phyloP scores from a whole-genome alignment of 768 basidiomycete genomes.

The Termitomyces sp. region DNA sequence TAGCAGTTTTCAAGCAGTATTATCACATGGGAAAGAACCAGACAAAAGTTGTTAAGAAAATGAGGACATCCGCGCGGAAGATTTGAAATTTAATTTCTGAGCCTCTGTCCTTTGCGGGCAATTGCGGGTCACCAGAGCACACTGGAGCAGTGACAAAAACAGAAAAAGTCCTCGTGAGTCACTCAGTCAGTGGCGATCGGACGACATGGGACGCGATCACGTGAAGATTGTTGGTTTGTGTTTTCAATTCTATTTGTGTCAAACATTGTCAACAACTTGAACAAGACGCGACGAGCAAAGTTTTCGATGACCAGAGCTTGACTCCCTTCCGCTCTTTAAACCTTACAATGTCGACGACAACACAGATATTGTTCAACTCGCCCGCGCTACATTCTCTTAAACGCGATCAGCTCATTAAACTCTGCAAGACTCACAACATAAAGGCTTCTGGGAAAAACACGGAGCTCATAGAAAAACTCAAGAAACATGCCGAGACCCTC shows the following conservation, averaged over 20 bases:
- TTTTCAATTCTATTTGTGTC: neutral
- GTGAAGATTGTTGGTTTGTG: neutral
- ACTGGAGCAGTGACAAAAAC: no score
- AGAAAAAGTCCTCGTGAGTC: no score
- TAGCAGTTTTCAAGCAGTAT: no score
- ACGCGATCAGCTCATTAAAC: conserved; percentile 78
- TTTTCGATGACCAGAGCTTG: conserved; percentile 5
- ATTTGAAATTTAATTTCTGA: no score
- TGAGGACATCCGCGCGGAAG: no score
- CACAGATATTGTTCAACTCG: conserved; percentile 80
- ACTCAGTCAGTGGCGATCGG: no score
- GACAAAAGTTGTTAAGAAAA: no score
- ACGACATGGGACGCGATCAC: conserved; percentile 4
- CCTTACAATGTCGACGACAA: conserved; percentile 61
- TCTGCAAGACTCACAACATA: conserved; percentile 80
- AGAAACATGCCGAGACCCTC: conserved; percentile 62
- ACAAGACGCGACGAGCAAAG: no score
- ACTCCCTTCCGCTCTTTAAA: neutral
- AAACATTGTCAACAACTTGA: no score
- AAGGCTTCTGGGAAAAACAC: conserved; percentile 79
- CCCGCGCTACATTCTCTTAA: conserved; percentile 81
- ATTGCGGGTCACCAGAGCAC: no score
- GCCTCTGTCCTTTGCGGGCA: no score
- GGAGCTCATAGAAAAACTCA: conserved; percentile 68
- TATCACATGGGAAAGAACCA: no score